Evolutionary conservation across 1,139 yeast genomes (phyloP).

Genomic region (Eremothecium cymbalariae): DNA sequence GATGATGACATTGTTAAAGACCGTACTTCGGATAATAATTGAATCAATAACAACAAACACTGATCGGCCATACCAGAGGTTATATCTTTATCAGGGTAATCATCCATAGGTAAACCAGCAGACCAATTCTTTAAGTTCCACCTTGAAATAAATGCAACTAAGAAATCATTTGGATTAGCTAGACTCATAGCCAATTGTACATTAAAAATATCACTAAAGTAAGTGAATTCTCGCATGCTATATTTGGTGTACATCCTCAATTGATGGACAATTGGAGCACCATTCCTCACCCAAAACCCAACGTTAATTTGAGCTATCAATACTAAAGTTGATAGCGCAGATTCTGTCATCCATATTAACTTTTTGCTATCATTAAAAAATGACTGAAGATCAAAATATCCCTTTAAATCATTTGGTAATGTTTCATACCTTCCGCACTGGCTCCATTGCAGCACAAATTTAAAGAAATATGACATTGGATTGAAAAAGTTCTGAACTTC

Average conservation of each 20-base stretch:
- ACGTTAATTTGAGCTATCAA: conserved; percentile 64
- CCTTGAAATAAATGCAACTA: conserved; percentile 54
- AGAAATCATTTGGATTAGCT: conserved; percentile 49
- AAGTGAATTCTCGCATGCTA: conserved; percentile 80
- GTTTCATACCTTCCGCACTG: conserved; percentile 29
- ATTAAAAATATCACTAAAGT: conserved; percentile 64
- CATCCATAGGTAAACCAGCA: conserved; percentile 36
- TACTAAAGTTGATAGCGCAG: conserved; percentile 69
- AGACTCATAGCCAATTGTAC: conserved; percentile 58
- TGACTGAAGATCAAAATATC: conserved; percentile 13
- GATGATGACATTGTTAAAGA: conserved; percentile 47
- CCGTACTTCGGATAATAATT: conserved; percentile 59
- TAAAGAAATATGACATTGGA: conserved; percentile 30
- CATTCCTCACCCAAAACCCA: conserved; percentile 90
- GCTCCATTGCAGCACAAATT: conserved; percentile 29
- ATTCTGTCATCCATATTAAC: conserved; percentile 39
- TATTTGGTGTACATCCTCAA: conserved; percentile 70
- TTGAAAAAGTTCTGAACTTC: conserved; percentile 28
- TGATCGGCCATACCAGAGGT: conserved; percentile 69
- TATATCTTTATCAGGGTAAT: conserved; percentile 37
- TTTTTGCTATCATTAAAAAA: conserved; percentile 18
- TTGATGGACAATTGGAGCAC: conserved; percentile 69
- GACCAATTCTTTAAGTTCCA: conserved; percentile 57
- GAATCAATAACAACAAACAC: conserved; percentile 61
- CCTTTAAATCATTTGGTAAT: conserved; percentile 13